Evolutionary conservation across 73 alveolate species (phyloP), one percentile per base, ranked within the genome.

Genomic region (Stentor coeruleus): DNA sequence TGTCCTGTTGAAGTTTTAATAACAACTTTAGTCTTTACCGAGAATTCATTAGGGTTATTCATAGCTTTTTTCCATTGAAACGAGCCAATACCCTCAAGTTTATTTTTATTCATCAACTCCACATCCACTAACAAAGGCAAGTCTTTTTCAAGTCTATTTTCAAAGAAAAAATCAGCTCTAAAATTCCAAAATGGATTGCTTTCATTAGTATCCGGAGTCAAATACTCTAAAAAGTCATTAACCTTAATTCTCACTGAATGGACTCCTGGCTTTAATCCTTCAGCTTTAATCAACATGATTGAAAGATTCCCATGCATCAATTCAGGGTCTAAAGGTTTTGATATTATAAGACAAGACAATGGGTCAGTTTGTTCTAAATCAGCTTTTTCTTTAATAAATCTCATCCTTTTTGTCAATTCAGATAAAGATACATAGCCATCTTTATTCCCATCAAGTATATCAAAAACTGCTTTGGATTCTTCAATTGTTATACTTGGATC

Each of bases 241-340:
- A 49, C 66, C 66, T 49, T 49, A 49, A 49, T 11, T 20, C 66
- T 6, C 6, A 49, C 20, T 6, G 28, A 49, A 11, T 20, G 6
- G 20, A 6, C 20, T 49, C 66, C 66, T 11, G 66, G 66, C 20
- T 49, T 49, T 11, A 49, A 49, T 20, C 66, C 66, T 49, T 6
- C 6, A 49, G 20, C 66, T 49, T 49, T 49, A 6, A 49, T 11
- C 66, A 49, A 49, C 28, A 6, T 49, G 20, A 49, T 49, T 11
- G 66, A 49, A 49, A 49, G 6, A 49, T 49, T 49, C 66, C 66
- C 66, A 49, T 49, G 66, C 6, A 49, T 49, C 6, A 6, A 49
- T 11, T 49, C 66, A 6, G 66, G 66, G 66, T 49, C 66, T 49
- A 49, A 49, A 49, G 66, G 66, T 20, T 49, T 49, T 49, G 66